Conservation (phyloP, 331 rosid species). For the Rhamnella rubrinervis region DNA sequence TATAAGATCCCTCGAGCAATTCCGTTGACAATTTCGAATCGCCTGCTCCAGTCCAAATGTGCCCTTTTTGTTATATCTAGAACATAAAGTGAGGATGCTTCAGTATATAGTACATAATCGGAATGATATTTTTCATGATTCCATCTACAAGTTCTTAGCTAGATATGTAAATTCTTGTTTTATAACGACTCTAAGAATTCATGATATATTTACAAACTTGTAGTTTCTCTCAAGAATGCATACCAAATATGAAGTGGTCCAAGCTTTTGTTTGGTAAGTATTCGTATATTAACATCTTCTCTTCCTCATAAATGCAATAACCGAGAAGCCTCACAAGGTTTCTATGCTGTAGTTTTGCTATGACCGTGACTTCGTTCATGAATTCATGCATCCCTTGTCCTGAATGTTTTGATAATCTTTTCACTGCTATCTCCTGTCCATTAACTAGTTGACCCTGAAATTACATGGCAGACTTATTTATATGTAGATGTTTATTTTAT, state of each 20-base stretch:
- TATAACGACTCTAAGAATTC: background rate
- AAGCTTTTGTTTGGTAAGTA: background rate
- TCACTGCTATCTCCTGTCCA: background rate
- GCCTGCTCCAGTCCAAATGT: background rate
- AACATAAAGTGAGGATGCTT: background rate
- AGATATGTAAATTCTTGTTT: too few relatives aligned
- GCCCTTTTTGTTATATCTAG: background rate
- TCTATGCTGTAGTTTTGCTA: background rate
- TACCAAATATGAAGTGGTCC: background rate
- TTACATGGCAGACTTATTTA: background rate
- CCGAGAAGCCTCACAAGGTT: background rate
- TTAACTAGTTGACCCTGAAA: background rate
- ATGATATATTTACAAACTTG: background rate
- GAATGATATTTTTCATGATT: too few relatives aligned
- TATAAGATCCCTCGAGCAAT: too few relatives aligned
- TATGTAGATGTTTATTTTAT: too few relatives aligned
- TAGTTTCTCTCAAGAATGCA: background rate
- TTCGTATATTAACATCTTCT: background rate
- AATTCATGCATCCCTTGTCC: background rate
- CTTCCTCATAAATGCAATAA: background rate
- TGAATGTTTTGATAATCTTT: background rate
- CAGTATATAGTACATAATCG: background rate
- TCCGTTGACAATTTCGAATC: background rate
- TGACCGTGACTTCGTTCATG: background rate
- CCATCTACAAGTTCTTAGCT: too few relatives aligned